Conservation (phyloP, 2,329 filamentous ascomycete genomes). For the Microcera coccophila region DNA sequence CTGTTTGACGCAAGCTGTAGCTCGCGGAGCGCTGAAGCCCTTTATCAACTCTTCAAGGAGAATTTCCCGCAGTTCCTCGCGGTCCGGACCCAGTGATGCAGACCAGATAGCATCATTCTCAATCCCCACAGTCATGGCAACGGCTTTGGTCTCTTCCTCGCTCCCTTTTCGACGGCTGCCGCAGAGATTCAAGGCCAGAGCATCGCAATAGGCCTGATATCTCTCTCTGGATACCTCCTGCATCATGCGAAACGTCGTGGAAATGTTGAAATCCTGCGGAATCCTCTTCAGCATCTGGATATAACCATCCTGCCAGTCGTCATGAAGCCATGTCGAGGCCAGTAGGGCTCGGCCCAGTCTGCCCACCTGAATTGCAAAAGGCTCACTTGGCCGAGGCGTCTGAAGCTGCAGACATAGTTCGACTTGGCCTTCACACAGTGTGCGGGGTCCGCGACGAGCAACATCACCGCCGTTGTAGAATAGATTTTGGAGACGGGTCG, state of each 20-base stretch:
- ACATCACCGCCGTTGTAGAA: conserved; percentile 6
- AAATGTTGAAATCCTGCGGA: conserved; percentile 5
- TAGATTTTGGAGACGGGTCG: conserved; percentile 4
- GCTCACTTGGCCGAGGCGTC: conserved; percentile 3
- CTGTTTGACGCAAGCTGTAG: conserved; percentile 10
- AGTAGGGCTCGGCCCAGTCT: conserved; percentile 7
- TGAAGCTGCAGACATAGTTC: conserved; percentile 3
- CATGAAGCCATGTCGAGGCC: conserved; percentile 10
- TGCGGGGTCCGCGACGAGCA: conserved; percentile 1
- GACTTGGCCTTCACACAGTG: conserved; percentile 1
- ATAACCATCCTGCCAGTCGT: conserved; percentile 5
- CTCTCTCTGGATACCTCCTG: background rate
- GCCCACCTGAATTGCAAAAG: conserved; percentile 5
- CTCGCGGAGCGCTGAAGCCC: conserved; percentile 4
- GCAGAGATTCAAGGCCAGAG: conserved; percentile 6
- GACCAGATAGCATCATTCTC: conserved; percentile 3
- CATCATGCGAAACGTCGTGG: conserved; percentile 5
- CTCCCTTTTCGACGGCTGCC: background rate
- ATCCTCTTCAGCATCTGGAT: conserved; percentile 5
- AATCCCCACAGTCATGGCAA: background rate
- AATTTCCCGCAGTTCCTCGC: conserved; percentile 4
- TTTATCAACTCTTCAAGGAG: conserved; percentile 3
- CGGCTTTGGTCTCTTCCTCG: background rate
- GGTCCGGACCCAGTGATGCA: conserved; percentile 5
- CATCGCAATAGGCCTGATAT: conserved; percentile 2